Base-by-base conservation (phyloP, 257 asterid species). In the Lavandula angustifolia region DNA sequence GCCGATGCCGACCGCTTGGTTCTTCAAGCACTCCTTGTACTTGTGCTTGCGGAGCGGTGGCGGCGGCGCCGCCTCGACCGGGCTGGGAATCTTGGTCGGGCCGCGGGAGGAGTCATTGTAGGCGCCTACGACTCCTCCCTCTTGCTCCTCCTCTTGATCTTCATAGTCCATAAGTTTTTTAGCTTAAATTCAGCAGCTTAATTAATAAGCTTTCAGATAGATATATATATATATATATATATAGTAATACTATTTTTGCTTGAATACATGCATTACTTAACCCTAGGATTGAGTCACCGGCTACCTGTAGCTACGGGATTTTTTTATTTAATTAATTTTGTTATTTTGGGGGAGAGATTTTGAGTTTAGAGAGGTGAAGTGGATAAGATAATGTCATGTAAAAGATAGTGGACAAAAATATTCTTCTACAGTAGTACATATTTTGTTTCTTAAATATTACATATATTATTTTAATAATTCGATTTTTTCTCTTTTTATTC, bases 1-100 rank as follows among this genome's bases (percentile, higher is more conserved):
- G 7, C 96, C 95, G 63, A 89, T 78, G 46, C 85, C 82, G 3
- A 82, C 85, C 1, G 96, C 96, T 67, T 89, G 96, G 73, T 89
- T 89, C 64, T 82, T 89, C 34, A 84, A 37, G 40, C 96, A 89
- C 72, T 89, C 95, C 74, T 62, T 80, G 66, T 84, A 89, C 29
- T 79, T 13, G 53, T 79, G 79, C 69, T 80, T 83, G 40, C 83
- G 62, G 7, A 40, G 65, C 3, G 70, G 66, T 46, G 74, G 72
- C 40, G 77, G 69, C 12, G 65, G 60, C 60, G 76, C 64, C 27
- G 70, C 64, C 37, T 67, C 79, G 1, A 46, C 54, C 5, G 82
- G 75, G 63, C 64, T 63, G 3, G 80, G 66, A 41, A 62, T 47
- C 38, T 64, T 44, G 68, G 48, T 40, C 4, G 75, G 78, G 9